These are phyloP conservation scores for Linnemannia zychae DNA, from an alignment of 192 early-diverging fungal species.

Conservation along the genomic window DNA sequence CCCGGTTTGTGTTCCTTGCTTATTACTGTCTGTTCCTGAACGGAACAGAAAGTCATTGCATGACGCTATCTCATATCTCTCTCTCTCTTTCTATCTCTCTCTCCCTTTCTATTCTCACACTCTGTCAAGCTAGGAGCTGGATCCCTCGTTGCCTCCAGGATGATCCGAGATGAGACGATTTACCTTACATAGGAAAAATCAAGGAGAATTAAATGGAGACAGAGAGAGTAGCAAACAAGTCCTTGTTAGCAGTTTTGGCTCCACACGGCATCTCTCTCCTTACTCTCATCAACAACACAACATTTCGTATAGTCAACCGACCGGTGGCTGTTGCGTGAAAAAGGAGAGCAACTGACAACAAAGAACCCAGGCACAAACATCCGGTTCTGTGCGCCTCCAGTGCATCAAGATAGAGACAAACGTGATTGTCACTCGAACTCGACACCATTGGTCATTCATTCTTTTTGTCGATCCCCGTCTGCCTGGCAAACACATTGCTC, in stretches of 20 bases:
- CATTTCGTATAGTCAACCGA: not conserved
- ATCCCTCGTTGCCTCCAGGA: not conserved
- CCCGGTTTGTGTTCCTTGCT: not conserved
- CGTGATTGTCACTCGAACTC: too few relatives aligned
- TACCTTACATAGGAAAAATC: too few relatives aligned
- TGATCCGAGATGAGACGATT: not conserved
- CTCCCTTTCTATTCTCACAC: not conserved
- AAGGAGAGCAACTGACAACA: not conserved
- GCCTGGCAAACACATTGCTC: too few relatives aligned
- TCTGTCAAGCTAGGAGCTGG: not conserved
- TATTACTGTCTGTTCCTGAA: not conserved
- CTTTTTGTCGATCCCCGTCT: too few relatives aligned
- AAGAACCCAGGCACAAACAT: not conserved
- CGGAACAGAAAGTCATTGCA: not conserved
- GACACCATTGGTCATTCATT: too few relatives aligned
- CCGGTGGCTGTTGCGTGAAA: not conserved
- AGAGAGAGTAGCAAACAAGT: not conserved
- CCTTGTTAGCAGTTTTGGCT: not conserved
- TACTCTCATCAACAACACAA: not conserved
- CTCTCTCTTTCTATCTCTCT: not conserved
- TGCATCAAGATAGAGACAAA: too few relatives aligned
- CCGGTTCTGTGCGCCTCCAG: not conserved
- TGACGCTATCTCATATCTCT: conserved; percentile 3
- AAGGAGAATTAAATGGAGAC: not conserved
- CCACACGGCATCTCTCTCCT: not conserved